Evolutionary conservation across 139 green algal genomes (phyloP), one percentile per base, ranked within the genome.

Genomic region (Deuterostichococcus epilithicus): DNA sequence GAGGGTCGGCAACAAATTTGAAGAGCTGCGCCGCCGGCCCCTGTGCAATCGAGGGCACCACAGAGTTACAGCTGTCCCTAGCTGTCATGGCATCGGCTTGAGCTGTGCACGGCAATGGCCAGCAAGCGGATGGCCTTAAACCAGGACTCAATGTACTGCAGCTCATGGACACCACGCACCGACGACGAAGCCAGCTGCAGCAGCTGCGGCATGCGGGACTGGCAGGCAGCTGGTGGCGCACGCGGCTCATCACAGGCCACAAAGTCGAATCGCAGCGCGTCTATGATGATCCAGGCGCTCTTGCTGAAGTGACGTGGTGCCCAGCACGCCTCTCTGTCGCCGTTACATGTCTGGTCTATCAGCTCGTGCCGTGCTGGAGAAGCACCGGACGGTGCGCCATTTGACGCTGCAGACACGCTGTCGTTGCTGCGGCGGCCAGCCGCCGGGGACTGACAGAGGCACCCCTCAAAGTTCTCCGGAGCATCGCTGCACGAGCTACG

Each of bases 1-100:
- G 94, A 0, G 94, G 88, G 73, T 98, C 93, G 3, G 94, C 94
- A 32, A 96, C 80, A 70, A 98, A 98, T 23, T 80, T 79, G 3
- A 78, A 36, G 1, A 87, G 63, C 2, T 78, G 65, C 35, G 78
- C 83, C 18, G 73, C 73, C 23, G 36, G 1, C 20, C 80, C 83
- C 52, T 63, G 18, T n/a, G n/a, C n/a, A n/a, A n/a, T n/a, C n/a
- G n/a, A n/a, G n/a, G n/a, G n/a, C n/a, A n/a, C n/a, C n/a, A n/a
- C n/a, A n/a, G n/a, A n/a, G n/a, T n/a, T n/a, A n/a, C n/a, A n/a
- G 34, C 30, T 33, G 34, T n/a, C 18, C 22, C 47, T 20, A 22
- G 22, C 47, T 22, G 47, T 58, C 68, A 33, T 35, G 30, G 35
- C 28, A 23, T 33, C 36, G 22, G 37, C 13, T 10, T 65, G 23